Percentiles rank a stretch among this genome's conserved stretches.
Conservation (phyloP, 192 early-diverging fungal genomes). For the Coemansia erecta region DNA sequence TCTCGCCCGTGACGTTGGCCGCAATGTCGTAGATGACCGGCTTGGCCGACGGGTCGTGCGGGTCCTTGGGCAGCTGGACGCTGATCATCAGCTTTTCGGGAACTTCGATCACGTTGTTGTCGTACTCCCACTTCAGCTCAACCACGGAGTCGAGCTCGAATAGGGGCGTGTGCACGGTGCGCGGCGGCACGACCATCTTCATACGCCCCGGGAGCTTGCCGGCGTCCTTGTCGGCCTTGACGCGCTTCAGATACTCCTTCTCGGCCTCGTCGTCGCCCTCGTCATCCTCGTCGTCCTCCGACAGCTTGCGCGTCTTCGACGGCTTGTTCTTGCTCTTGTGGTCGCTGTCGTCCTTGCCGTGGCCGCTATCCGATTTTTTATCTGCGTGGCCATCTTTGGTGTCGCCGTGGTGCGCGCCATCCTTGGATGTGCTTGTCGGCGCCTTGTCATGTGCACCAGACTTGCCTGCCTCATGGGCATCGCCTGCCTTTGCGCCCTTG, state of each 20-base stretch:
- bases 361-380: background rate
- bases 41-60: conserved; percentile 38
- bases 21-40: conserved; percentile 52
- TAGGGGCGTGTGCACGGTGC: conserved; percentile 49
- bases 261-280: conserved; percentile 32
- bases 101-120: conserved; percentile 50
- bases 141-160: conserved; percentile 54
- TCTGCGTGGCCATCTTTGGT: background rate
- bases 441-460: background rate
- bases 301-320: conserved; percentile 35
- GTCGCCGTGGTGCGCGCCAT: background rate
- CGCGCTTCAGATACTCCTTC: conserved; percentile 41
- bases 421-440: background rate
- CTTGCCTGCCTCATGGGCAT: background rate
- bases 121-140: conserved; percentile 53
- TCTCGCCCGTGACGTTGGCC: conserved; percentile 42
- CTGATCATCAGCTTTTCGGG: conserved; percentile 54
- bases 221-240: conserved; percentile 49
- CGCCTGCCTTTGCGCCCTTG: conserved; percentile 1
- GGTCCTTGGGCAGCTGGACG: conserved; percentile 51
- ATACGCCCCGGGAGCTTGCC: conserved; percentile 48
- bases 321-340: conserved; percentile 16
- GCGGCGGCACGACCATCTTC: conserved; percentile 53
- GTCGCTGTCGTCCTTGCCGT: conserved; percentile 21
- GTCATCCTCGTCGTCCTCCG: conserved; percentile 22